These are phyloP conservation scores for Phycomyces nitens DNA, from an alignment of 192 early-diverging fungal genomes.

Conservation along the genomic window DNA sequence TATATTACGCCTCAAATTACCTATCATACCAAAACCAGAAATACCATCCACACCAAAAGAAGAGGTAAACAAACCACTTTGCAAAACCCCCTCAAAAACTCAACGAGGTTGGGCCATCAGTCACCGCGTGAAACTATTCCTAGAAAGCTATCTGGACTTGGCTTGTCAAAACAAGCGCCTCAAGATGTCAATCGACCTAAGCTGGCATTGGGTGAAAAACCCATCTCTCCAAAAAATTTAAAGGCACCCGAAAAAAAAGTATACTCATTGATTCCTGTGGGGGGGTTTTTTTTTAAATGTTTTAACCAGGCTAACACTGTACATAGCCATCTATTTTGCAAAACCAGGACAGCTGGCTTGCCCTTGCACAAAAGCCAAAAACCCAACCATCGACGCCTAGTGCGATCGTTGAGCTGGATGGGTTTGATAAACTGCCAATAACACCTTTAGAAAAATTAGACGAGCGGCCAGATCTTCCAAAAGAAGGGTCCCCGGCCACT, in stretches of 20 bases:
- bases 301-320: not conserved
- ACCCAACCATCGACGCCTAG: not conserved
- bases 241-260: constrained; percentile 15
- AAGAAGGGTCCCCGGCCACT: not conserved
- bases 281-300: no score
- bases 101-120: not conserved
- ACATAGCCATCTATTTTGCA: constrained; percentile 9
- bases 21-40: constrained; percentile 4
- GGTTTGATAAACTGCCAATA: not conserved
- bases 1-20: constrained; percentile 8
- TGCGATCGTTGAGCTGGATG: not conserved
- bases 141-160: constrained; percentile 1
- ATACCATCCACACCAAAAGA: not conserved
- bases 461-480: not conserved
- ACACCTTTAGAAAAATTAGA: not conserved
- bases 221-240: not conserved
- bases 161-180: constrained; percentile 6
- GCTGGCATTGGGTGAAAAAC: constrained; percentile 22
- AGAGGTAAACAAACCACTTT: not conserved
- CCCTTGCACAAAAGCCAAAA: constrained; percentile 15
- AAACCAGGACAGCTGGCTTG: constrained; percentile 21
- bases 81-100: not conserved
- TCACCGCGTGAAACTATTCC: constrained; percentile 1
- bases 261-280: not conserved
- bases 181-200: constrained; percentile 21